Evolutionary conservation across 345 rosid genomes (phyloP).

Genomic region (Syzygium jambos): DNA sequence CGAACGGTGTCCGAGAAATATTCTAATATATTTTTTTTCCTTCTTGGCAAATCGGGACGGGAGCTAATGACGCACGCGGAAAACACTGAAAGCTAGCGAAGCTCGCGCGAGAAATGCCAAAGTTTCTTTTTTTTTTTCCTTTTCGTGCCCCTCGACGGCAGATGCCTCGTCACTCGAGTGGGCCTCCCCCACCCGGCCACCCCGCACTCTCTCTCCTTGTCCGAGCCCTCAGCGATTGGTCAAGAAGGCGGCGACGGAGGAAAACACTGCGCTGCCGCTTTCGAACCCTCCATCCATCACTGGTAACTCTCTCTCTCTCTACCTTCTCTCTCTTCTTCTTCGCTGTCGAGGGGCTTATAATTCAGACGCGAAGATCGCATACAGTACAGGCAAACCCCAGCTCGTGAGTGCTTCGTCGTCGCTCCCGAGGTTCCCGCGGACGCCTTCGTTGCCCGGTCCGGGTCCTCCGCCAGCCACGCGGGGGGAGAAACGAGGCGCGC

Average conservation of each 20-base stretch:
- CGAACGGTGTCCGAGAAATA: neutral
- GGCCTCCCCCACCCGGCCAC: neutral
- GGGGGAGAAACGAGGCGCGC: neutral
- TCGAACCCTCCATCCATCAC: no score
- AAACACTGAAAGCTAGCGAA: neutral
- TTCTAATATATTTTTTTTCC: neutral
- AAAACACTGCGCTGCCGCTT: no score
- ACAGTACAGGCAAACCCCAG: neutral
- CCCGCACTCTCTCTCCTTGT: neutral
- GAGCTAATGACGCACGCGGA: neutral
- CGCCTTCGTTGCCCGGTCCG: no score
- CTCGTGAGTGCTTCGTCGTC: neutral
- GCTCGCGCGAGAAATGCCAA: neutral
- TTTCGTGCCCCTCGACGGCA: neutral
- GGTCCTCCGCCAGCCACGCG: neutral
- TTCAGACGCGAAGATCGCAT: neutral
- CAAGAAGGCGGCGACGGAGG: no score
- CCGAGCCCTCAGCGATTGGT: no score
- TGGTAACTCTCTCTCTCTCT: neutral
- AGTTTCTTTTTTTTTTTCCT: rapidly evolving
- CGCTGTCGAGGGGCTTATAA: neutral
- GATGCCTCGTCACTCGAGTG: neutral
- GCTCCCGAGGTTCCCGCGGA: neutral
- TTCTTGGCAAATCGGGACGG: neutral
- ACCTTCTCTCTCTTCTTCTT: neutral